Evolutionary conservation across 257 asterid genomes (phyloP).

Genomic region (Ilex aquifolium): DNA sequence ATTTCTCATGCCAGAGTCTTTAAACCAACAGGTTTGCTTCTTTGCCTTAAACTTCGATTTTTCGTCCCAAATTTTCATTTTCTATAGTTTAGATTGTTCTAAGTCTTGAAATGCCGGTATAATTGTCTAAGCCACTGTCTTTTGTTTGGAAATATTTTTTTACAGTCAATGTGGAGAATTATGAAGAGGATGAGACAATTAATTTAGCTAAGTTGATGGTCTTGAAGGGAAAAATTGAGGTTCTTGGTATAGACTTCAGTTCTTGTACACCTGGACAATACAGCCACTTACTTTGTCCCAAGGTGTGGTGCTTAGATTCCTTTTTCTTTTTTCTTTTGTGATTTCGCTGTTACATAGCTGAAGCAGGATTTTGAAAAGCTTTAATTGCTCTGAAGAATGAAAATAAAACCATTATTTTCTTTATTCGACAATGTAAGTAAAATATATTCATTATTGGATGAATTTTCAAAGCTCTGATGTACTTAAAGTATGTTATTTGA

Average conservation of each 20-base stretch:
- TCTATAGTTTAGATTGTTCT: neutral
- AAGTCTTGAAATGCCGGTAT: neutral
- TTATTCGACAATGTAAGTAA: too few species aligned
- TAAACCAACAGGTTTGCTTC: constrained; percentile 22
- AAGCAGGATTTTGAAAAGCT: neutral
- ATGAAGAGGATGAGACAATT: constrained; percentile 26
- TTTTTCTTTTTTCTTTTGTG: neutral
- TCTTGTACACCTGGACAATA: constrained; percentile 48
- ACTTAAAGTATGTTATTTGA: too few species aligned
- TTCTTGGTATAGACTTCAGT: constrained; percentile 32
- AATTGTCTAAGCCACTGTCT: neutral
- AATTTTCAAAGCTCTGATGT: too few species aligned
- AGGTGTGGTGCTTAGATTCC: constrained; percentile 29
- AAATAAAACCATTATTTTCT: neutral
- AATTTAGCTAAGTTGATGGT: constrained; percentile 18
- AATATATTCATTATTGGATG: too few species aligned
- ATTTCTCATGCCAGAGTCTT: constrained; percentile 11
- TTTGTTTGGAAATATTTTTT: constrained; percentile 1
- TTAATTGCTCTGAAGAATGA: constrained; percentile 6
- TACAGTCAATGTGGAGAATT: constrained; percentile 14
- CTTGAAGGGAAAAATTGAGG: constrained; percentile 29
- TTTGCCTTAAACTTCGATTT: neutral
- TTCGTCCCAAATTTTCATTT: neutral
- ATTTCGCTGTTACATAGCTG: too few species aligned
- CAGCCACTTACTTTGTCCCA: constrained; percentile 57